phyloP scores from a whole-genome alignment of 352 stramenopile genomes.

The Lagenidium giganteum region DNA sequence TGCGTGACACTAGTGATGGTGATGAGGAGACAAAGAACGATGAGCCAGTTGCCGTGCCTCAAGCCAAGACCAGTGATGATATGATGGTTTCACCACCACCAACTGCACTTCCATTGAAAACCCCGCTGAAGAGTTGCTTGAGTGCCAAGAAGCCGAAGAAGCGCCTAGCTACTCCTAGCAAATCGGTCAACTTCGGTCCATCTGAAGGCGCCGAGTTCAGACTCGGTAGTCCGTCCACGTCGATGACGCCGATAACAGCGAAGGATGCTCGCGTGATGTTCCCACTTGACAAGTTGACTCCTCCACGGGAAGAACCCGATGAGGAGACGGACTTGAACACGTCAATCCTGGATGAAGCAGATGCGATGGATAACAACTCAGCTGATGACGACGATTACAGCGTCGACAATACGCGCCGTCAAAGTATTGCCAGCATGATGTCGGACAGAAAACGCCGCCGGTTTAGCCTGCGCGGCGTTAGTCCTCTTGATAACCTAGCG shows the following conservation, averaged over 20 bases:
- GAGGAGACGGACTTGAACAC: slow-evolving; percentile 82
- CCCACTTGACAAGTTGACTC: slow-evolving; percentile 38
- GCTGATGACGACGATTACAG: slow-evolving; percentile 32
- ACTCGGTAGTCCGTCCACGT: slow-evolving; percentile 71
- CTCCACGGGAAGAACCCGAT: slow-evolving; percentile 44
- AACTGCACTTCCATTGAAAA: slow-evolving; percentile 20
- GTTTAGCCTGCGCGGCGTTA: slow-evolving; percentile 69
- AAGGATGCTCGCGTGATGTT: slow-evolving; percentile 60
- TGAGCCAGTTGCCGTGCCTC: slow-evolving; percentile 13
- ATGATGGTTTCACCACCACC: slow-evolving; percentile 11
- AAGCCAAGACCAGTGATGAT: too few relatives aligned
- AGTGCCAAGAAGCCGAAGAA: slow-evolving; percentile 58
- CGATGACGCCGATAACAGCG: slow-evolving; percentile 77
- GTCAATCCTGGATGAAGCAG: slow-evolving; percentile 74
- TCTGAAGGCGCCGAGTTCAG: slow-evolving; percentile 78
- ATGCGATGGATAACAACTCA: slow-evolving; percentile 39
- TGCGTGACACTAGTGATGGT: not conserved
- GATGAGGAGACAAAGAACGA: slow-evolving; percentile 2
- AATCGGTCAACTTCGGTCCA: slow-evolving; percentile 82
- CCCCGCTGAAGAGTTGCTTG: slow-evolving; percentile 67
- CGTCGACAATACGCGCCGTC: slow-evolving; percentile 2
- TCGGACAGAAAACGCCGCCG: slow-evolving; percentile 34
- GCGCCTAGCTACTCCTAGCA: slow-evolving; percentile 59
- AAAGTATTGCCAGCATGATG: too few relatives aligned
- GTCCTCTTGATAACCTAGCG: slow-evolving; percentile 71